Conservation (phyloP, 805 yeast genomes). For the Debaryomyces hansenii region DNA sequence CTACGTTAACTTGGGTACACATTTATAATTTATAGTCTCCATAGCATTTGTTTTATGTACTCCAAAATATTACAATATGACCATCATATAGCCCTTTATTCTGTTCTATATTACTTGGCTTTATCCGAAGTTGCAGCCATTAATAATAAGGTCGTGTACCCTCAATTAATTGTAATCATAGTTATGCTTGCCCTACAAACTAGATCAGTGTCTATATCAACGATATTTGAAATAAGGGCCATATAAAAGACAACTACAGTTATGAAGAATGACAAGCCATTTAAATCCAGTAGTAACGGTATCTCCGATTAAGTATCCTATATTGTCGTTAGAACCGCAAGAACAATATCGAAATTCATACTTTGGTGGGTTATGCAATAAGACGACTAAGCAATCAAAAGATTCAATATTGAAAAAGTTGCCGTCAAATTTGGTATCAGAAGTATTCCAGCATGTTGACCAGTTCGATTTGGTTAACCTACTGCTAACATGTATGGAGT, state of each 20-base stretch:
- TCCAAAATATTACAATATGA: no score
- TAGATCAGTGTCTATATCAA: no score
- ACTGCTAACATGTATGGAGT: slow-evolving; percentile 19
- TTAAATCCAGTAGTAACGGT: not conserved
- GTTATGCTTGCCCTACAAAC: no score
- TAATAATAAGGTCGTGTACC: no score
- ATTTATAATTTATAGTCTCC: slow-evolving; percentile 19
- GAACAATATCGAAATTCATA: no score
- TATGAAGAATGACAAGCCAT: not conserved
- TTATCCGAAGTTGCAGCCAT: no score
- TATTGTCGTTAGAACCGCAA: not conserved
- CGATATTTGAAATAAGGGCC: no score
- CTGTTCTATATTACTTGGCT: no score
- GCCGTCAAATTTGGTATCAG: slow-evolving; percentile 11
- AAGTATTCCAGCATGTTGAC: slow-evolving; percentile 24
- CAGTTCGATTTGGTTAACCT: slow-evolving; percentile 30
- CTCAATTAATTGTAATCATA: no score
- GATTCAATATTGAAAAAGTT: slow-evolving; percentile 11
- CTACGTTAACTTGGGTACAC: slow-evolving; percentile 64
- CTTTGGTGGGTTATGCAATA: not conserved
- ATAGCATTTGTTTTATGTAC: no score
- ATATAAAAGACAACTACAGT: not conserved
- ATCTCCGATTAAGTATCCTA: not conserved
- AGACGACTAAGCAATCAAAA: slow-evolving; percentile 4
- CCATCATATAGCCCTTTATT: no score